A percentile compares a stretch with the other conserved stretches of the same genome.
These are phyloP conservation scores for Mikania micrantha DNA, from an alignment of 129 eudicot species.

Conservation along the genomic window DNA sequence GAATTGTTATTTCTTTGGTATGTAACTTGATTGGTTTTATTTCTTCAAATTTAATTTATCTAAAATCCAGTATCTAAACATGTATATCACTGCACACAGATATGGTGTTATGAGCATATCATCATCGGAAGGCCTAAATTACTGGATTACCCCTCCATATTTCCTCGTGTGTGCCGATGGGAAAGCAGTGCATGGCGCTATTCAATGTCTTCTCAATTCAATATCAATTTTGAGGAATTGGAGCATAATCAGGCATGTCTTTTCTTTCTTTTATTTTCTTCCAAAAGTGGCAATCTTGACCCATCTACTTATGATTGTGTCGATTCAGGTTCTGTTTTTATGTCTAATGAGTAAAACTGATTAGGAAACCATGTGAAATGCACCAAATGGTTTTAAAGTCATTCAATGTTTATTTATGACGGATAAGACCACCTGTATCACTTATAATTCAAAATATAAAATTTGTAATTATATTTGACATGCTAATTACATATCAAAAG, in stretches of 20 bases:
- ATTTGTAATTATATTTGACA: not conserved
- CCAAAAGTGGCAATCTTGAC: not conserved
- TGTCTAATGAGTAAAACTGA: not conserved
- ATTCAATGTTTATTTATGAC: too few relatives aligned
- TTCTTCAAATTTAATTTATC: not conserved
- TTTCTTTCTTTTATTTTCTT: not conserved
- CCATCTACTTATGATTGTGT: not conserved
- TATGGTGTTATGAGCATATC: constrained; percentile 70
- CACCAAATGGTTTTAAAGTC: too few relatives aligned
- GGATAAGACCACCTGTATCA: too few relatives aligned
- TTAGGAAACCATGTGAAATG: too few relatives aligned
- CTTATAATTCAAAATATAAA: too few relatives aligned
- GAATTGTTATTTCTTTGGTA: not conserved
- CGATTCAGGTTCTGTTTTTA: not conserved
- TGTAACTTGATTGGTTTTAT: not conserved
- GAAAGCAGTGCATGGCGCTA: constrained; percentile 28
- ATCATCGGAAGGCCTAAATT: constrained; percentile 45
- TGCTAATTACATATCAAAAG: not conserved
- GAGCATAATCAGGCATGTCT: constrained; percentile 34
- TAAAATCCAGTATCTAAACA: not conserved
- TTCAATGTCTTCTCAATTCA: constrained; percentile 20
- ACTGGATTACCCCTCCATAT: constrained; percentile 17
- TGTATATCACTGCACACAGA: constrained; percentile 23
- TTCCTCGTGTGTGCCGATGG: constrained; percentile 66
- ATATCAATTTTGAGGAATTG: constrained; percentile 34